Conservation (phyloP, 2,329 filamentous ascomycete genomes). For the Ophiocordyceps camponoti-floridani region DNA sequence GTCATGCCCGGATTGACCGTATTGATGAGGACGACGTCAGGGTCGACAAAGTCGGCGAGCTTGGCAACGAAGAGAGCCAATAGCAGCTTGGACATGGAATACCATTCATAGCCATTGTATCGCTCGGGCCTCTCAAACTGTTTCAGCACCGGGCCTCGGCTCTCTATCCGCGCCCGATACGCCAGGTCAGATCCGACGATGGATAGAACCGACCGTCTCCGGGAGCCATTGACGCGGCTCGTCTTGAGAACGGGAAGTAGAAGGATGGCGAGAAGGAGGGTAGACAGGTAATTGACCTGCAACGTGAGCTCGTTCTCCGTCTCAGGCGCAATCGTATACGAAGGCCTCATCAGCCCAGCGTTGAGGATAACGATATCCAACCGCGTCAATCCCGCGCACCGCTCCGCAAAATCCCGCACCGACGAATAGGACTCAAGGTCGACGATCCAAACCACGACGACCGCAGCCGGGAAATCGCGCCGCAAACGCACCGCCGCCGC, state of each 20-base stretch:
- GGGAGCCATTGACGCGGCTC: background rate
- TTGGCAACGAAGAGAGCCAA: background rate
- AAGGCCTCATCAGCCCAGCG: background rate
- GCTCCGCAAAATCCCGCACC: background rate
- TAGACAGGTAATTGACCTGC: background rate
- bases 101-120: background rate
- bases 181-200: background rate
- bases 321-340: background rate
- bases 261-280: background rate
- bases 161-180: background rate
- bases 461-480: background rate
- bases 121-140: background rate
- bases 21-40: background rate
- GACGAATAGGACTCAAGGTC: background rate
- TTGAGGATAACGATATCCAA: background rate
- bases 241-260: background rate
- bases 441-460: background rate
- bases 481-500: background rate
- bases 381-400: background rate
- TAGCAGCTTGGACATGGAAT: background rate
- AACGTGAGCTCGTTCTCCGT: background rate
- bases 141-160: background rate
- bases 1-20: background rate
- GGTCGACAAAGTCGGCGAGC: background rate
- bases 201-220: background rate